Base-by-base conservation (phyloP, 345 rosid genomes). In the Boechera stricta region DNA sequence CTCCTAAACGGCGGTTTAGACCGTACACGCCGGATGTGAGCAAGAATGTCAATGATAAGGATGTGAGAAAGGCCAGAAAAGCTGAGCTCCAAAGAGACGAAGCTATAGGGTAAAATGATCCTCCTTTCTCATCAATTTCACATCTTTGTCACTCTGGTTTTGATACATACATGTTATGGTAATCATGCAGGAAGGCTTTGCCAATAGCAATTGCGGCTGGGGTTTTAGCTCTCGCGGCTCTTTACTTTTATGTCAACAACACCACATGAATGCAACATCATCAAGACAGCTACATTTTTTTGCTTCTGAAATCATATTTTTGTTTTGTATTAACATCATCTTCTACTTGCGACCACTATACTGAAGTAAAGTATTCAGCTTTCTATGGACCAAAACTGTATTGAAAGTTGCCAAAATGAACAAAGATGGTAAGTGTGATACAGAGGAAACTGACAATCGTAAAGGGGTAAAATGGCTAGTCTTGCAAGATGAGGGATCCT, bases 1-100 rank as follows among this genome's bases (percentile, higher is more conserved):
- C 98, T 76, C 97, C 99, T 6, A 95, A 95, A 76, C 79, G 99
- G 71, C 86, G 99, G 69, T 92, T 94, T 44, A 92, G 82, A 84
- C 67, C 85, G 15, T 95, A 88, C 73, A 65, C 73, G 53, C 90
- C 97, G 0, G 67, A 87, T n/a, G 94, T 88, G 73, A 18, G 80
- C 64, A 95, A 80, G 83, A 85, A 84, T 71, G 94, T 84, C 1
- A 92, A 95, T 39, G 87, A 75, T 41, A 76, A 63, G 11, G 90
- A 81, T 52, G 86, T 77, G 47, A 83, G 99, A 59, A 95, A 87
- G 75, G 89, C 93, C 16, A 82, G 98, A 70, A 92, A 95, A 82
- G 92, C 87, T 74, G 58, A 89, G 55, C 31, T 94, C 4, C 86
- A 87, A 79, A 84, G 76, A 81, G 94, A 94, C 32, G 97, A 90